These are phyloP conservation scores for Diaporthe sp. DNA, from an alignment of 2,329 filamentous ascomycete species.

Conservation along the genomic window DNA sequence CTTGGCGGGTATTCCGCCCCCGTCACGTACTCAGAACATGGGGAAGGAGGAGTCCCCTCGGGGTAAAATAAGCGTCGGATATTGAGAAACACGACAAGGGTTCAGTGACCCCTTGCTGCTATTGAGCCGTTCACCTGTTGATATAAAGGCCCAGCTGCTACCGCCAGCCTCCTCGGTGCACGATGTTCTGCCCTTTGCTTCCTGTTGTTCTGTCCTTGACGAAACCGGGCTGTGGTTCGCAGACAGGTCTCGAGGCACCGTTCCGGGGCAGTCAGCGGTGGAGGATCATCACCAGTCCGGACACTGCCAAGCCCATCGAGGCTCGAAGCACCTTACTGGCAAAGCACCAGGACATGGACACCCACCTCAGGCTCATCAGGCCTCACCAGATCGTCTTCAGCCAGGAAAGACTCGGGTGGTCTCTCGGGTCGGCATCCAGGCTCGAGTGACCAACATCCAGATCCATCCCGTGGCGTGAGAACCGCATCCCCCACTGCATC, in stretches of 20 bases:
- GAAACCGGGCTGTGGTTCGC: neutral
- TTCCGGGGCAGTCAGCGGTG: neutral
- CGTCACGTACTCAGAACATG: constrained; percentile 10
- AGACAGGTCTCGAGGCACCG: neutral
- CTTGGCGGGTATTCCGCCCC: constrained; percentile 20
- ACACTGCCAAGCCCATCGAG: constrained; percentile 12
- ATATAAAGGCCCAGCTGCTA: constrained; percentile 26
- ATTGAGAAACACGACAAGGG: constrained; percentile 19
- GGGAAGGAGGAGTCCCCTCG: constrained; percentile 35
- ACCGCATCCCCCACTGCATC: neutral
- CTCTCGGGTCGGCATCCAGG: neutral
- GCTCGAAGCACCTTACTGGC: neutral
- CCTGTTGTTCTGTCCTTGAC: neutral
- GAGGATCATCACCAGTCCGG: neutral
- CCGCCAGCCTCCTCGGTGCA: neutral
- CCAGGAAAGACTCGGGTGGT: neutral
- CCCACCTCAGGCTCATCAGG: neutral
- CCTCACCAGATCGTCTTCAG: neutral
- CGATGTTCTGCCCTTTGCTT: neutral
- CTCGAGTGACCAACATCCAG: constrained; percentile 1
- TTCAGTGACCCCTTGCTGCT: constrained; percentile 2
- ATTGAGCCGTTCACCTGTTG: neutral
- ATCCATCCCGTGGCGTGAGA: neutral
- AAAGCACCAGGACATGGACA: constrained; percentile 24
- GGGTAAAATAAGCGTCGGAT: constrained; percentile 31